phyloP scores from a whole-genome alignment of 108 stramenopile species.

The Nitzschia sp. region DNA sequence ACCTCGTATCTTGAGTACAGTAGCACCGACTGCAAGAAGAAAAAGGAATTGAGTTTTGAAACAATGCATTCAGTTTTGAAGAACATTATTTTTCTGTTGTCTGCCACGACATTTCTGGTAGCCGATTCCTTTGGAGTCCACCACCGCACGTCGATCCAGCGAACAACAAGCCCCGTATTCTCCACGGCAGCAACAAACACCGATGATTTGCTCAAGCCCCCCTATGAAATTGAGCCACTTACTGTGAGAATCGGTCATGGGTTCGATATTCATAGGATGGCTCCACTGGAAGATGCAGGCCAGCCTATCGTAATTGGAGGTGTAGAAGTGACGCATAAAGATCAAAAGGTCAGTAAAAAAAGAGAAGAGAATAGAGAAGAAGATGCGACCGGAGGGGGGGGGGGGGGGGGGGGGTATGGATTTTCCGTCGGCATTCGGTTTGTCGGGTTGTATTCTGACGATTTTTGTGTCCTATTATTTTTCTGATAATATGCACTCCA shows the following conservation, averaged over 20 bases:
- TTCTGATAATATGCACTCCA: constrained; percentile 8
- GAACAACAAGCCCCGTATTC: not conserved
- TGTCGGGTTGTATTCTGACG: not conserved
- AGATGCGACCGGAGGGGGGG: too few species aligned
- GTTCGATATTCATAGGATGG: constrained; percentile 96
- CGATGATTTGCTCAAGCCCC: constrained; percentile 60
- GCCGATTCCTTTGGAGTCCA: not conserved
- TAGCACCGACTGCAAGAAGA: too few species aligned
- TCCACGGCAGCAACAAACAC: constrained; percentile 8
- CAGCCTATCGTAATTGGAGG: constrained; percentile 93
- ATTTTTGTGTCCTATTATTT: not conserved
- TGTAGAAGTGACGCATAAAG: constrained; percentile 75
- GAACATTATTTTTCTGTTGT: not conserved
- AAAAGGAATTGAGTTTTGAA: too few species aligned
- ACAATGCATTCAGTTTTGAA: not conserved
- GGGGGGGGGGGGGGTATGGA: too few species aligned
- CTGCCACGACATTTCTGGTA: not conserved
- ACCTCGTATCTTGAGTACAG: too few species aligned
- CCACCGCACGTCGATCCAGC: not conserved
- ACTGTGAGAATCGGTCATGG: constrained; percentile 92
- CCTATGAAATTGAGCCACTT: constrained; percentile 80
- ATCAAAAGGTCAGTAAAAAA: constrained; percentile 57
- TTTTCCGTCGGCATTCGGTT: too few species aligned
- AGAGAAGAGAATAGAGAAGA: too few species aligned
- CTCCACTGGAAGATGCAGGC: constrained; percentile 79